phyloP scores from a whole-genome alignment of 495 filamentous ascomycete species.

The Trichodelitschia bisporula region DNA sequence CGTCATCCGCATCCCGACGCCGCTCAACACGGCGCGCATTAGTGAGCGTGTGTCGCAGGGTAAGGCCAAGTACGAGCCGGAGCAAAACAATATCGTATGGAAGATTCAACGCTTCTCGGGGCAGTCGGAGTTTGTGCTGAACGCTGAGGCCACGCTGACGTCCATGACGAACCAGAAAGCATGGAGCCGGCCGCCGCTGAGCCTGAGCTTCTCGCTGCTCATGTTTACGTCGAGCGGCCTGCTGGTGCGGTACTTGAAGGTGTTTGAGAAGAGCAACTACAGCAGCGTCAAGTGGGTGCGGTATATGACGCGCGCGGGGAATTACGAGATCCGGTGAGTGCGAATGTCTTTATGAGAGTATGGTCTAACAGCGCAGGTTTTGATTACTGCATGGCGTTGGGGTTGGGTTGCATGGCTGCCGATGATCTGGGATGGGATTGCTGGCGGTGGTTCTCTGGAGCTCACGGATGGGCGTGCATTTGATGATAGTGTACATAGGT shows the following conservation, averaged over 20 bases:
- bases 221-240: slow-evolving; percentile 96
- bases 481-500: too few relatives aligned
- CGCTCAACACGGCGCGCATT: slow-evolving; percentile 85
- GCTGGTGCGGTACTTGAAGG: slow-evolving; percentile 87
- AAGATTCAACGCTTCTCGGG: slow-evolving; percentile 95
- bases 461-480: too few relatives aligned
- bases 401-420: too few relatives aligned
- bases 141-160: slow-evolving; percentile 77
- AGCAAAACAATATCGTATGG: slow-evolving; percentile 96
- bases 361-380: too few relatives aligned
- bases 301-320: slow-evolving; percentile 92
- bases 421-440: too few relatives aligned
- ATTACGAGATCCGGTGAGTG: slow-evolving; percentile 46
- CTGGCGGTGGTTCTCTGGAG: too few relatives aligned
- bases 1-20: slow-evolving; percentile 83
- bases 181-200: slow-evolving; percentile 85
- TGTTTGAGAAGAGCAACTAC: slow-evolving; percentile 99
- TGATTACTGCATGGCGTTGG: too few relatives aligned
- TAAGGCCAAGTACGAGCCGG: slow-evolving; percentile 94
- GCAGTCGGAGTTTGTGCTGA: slow-evolving; percentile 82
- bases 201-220: slow-evolving; percentile 69
- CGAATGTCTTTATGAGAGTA: too few relatives aligned
- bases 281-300: slow-evolving; percentile 97
- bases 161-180: slow-evolving; percentile 97
- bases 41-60: slow-evolving; percentile 87